A percentile compares a stretch with the other conserved stretches of the same genome.
These are phyloP conservation scores for Aegilops longissima DNA, from an alignment of 176 grass and related monocot genomes.

Conservation along the genomic window DNA sequence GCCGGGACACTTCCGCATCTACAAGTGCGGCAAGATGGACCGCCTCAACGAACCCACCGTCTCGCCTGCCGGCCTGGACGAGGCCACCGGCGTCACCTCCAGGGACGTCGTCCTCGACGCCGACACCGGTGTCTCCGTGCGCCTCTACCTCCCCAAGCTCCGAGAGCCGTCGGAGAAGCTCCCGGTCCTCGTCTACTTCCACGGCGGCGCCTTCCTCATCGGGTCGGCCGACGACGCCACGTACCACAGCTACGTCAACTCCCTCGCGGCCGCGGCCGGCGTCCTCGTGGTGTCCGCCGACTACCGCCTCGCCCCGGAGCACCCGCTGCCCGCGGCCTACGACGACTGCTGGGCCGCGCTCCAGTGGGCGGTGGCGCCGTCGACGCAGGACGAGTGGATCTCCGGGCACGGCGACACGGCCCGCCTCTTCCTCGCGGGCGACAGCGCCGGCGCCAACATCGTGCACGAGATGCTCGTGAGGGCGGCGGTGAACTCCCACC, in stretches of 20 bases:
- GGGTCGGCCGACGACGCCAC: constrained; percentile 22
- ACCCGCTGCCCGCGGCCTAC: constrained; percentile 54
- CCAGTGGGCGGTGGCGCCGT: constrained; percentile 44
- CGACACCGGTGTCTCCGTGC: constrained; percentile 35
- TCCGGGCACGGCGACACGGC: constrained; percentile 36
- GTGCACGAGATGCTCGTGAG: constrained; percentile 48
- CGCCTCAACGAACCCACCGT: constrained; percentile 28
- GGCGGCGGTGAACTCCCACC: background rate
- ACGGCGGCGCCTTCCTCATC: constrained; percentile 41
- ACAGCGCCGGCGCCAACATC: constrained; percentile 74
- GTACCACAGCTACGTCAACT: constrained; percentile 37
- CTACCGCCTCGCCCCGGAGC: constrained; percentile 60
- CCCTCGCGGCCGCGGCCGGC: constrained; percentile 30
- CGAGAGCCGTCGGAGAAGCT: constrained; percentile 25
- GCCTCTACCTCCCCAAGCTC: constrained; percentile 49
- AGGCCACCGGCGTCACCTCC: constrained; percentile 43
- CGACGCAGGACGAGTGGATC: constrained; percentile 47
- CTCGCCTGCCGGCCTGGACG: constrained; percentile 12
- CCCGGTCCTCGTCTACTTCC: constrained; percentile 53
- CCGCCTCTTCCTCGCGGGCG: constrained; percentile 58
- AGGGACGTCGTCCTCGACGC: constrained; percentile 64
- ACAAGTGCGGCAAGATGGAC: constrained; percentile 59
- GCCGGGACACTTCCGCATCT: constrained; percentile 34
- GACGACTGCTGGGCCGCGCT: constrained; percentile 45
- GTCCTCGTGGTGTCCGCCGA: constrained; percentile 38